A percentile compares a stretch with the other conserved stretches of the same genome.
phyloP scores from a whole-genome alignment of 139 green algal species.

The Mesotaenium endlicherianum region DNA sequence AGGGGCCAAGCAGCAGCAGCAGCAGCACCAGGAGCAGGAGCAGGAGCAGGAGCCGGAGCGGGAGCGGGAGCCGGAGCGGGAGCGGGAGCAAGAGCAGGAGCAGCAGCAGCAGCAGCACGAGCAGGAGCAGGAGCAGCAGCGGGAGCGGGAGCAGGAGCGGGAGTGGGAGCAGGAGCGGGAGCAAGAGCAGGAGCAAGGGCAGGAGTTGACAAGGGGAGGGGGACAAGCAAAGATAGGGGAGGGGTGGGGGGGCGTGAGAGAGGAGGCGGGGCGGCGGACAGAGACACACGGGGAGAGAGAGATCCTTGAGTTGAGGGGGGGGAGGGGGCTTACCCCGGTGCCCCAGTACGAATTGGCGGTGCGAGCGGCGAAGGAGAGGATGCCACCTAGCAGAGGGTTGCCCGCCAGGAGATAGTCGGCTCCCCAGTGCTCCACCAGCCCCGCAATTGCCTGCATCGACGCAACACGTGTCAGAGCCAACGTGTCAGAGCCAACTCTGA shows the following conservation, averaged over 20 bases:
- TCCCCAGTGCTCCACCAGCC: conserved; percentile 42
- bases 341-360: conserved; percentile 47
- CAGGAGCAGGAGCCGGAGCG: too few species aligned
- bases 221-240: neutral
- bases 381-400: neutral
- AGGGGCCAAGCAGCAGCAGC: neutral
- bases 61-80: too few species aligned
- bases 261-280: neutral
- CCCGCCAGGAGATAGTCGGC: conserved; percentile 25
- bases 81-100: too few species aligned
- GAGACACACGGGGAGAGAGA: neutral
- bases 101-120: too few species aligned
- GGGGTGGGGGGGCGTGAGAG: neutral
- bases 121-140: too few species aligned
- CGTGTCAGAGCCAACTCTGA: neutral
- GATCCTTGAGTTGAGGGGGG: neutral
- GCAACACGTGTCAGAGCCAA: neutral
- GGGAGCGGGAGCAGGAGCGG: too few species aligned
- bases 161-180: too few species aligned
- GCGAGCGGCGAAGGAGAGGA: conserved; percentile 21
- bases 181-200: too few species aligned
- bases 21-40: too few species aligned
- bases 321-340: conserved; percentile 6
- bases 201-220: neutral
- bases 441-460: conserved; percentile 32